Base-by-base conservation (phyloP, 225 moss, liverwort and hornwort species). In the Neckera pumila region DNA sequence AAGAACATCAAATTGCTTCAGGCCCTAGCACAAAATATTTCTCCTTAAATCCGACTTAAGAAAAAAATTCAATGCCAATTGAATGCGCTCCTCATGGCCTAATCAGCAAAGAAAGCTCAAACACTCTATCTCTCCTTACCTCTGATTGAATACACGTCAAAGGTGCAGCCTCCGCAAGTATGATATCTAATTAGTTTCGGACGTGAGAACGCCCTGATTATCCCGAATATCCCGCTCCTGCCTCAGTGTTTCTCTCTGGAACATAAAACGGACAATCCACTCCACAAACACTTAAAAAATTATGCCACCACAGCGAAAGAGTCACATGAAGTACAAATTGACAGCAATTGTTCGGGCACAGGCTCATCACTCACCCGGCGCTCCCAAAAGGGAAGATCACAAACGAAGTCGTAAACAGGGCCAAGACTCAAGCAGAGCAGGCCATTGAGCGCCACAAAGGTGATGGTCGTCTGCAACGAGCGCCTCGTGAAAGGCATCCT, bases 351-450 rank as follows among this genome's bases (percentile, higher is more conserved):
- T 61, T 62, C 36, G n/a, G 15, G 62, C 25, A 76, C 47, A 33
- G 79, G 28, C 12, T 30, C 12, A 17, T 54, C 40, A 92, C 92
- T 91, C 71, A 98, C 97, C 95, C 94, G 86, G 79, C 98, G 97
- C 85, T 97, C 97, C 98, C 98, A 98, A 89, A 91, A 93, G 12
- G 98, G 96, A 14, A 98, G 96, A 87, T 98, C 96, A 77, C 98
- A 98, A 66, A 98, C 93, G 73, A 98, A 97, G 86, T 96, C 96
- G 95, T 98, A 97, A n/a, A 96, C 96, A 60, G 96, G 90, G 89
- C 95, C 92, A 54, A 98, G 88, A 84, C 95, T 96, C 80, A 93
- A 88, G 88, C 96, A 97, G 86, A 98, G 88, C 69, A 94, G 66
- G 26, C 89, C 88, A 81, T 98, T 98, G 72, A 98, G 94, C 54